Evolutionary conservation across 495 filamentous ascomycete genomes (phyloP).

Genomic region (Tetracladium marchalianum): DNA sequence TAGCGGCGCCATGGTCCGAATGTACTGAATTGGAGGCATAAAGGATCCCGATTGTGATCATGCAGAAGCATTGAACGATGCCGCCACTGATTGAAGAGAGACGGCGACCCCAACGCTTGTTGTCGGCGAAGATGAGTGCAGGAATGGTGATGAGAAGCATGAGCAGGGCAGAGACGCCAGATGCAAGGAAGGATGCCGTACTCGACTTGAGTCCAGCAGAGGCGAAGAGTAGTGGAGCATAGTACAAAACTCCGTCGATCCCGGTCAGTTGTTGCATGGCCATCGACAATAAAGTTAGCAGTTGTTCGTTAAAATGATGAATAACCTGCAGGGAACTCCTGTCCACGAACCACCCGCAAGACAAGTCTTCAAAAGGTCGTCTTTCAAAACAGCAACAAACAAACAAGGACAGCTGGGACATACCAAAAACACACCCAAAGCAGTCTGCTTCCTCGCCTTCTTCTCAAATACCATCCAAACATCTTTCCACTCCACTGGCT

Average conservation of each 20-base stretch:
- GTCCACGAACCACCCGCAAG: no score
- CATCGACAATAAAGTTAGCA: slow-evolving; percentile 9
- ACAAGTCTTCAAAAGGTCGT: no score
- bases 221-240: slow-evolving; percentile 41
- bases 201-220: slow-evolving; percentile 35
- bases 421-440: slow-evolving; percentile 33
- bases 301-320: no score
- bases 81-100: slow-evolving; percentile 49
- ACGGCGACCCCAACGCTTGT: slow-evolving; percentile 46
- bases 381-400: no score
- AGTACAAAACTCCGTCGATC: slow-evolving; percentile 43
- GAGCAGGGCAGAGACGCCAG: slow-evolving; percentile 39
- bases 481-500: slow-evolving; percentile 3
- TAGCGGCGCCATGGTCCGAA: slow-evolving; percentile 28
- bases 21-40: slow-evolving; percentile 42
- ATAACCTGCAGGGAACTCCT: no score
- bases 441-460: slow-evolving; percentile 30
- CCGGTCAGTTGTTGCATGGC: slow-evolving; percentile 40
- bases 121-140: slow-evolving; percentile 46
- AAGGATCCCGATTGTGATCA: slow-evolving; percentile 30
- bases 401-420: no score
- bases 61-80: slow-evolving; percentile 28
- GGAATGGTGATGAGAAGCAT: slow-evolving; percentile 38
- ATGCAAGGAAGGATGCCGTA: slow-evolving; percentile 39
- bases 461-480: slow-evolving; percentile 26